These are phyloP conservation scores for Aethionema arabicum DNA, from an alignment of 345 rosid genomes.

Conservation along the genomic window DNA sequence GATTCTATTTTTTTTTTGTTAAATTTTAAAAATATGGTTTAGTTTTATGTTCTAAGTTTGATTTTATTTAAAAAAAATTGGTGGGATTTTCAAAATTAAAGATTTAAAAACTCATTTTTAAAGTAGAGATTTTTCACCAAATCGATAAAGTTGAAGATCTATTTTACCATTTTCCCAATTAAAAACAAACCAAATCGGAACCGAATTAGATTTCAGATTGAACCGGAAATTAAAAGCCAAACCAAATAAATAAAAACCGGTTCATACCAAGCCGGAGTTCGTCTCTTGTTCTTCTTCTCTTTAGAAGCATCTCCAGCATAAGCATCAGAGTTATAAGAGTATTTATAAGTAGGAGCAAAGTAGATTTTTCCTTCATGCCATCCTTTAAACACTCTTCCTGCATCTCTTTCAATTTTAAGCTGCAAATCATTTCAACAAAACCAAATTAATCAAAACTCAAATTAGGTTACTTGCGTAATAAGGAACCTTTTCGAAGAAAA, in stretches of 20 bases:
- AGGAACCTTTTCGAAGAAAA: conserved; percentile 12
- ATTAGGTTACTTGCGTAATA: conserved; percentile 20
- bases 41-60: no score
- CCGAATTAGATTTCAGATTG: not conserved
- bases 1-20: no score
- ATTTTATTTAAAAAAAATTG: no score
- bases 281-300: conserved; percentile 67
- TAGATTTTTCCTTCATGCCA: conserved; percentile 90
- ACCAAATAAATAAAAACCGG: conserved; percentile 5
- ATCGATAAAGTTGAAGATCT: no score
- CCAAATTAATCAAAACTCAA: not conserved
- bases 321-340: conserved; percentile 72
- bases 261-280: conserved; percentile 95
- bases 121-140: no score
- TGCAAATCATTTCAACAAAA: conserved; percentile 25
- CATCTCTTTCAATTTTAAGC: conserved; percentile 91
- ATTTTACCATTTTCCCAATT: not conserved
- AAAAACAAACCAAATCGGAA: not conserved
- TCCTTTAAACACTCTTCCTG: conserved; percentile 81
- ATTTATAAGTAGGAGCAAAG: conserved; percentile 94
- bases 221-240: conserved; percentile 1
- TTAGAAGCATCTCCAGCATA: conserved; percentile 71
- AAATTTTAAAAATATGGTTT: no score
- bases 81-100: no score
- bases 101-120: no score